Conservation (phyloP, 495 filamentous ascomycete genomes). For the Astrothelium macrocarpum region DNA sequence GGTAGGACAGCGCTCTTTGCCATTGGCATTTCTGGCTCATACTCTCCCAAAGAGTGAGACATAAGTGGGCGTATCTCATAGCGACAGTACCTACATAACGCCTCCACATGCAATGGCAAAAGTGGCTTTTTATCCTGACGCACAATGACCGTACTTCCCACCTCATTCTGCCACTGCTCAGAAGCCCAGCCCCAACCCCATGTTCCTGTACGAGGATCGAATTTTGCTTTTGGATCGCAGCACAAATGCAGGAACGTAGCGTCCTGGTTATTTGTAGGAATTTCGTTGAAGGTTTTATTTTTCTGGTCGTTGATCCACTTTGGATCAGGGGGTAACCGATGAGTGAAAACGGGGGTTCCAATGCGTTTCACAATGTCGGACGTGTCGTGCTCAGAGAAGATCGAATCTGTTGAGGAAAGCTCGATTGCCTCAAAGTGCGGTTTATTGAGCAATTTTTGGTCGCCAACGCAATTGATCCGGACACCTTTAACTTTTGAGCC, state of each 20-base stretch:
- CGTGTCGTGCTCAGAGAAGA: not conserved
- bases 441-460: conserved; percentile 17
- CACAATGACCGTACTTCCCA: conserved; percentile 7
- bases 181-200: conserved; percentile 8
- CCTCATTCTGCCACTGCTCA: conserved; percentile 6
- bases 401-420: conserved; percentile 8
- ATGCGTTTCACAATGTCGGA: conserved; percentile 10
- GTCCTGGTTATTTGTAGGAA: conserved; percentile 8
- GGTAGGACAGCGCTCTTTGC: not conserved
- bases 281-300: not conserved
- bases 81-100: conserved; percentile 8
- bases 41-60: not conserved
- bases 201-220: not conserved
- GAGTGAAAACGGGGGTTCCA: conserved; percentile 8
- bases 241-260: conserved; percentile 5
- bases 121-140: conserved; percentile 11
- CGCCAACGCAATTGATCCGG: conserved; percentile 30
- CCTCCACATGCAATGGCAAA: conserved; percentile 4
- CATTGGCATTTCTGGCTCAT: not conserved
- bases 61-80: not conserved
- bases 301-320: conserved; percentile 6
- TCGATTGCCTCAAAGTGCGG: conserved; percentile 26
- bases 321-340: not conserved
- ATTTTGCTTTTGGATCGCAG: not conserved
- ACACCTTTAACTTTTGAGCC: conserved; percentile 20